Evolutionary conservation across 1,284 basidiomycete species (phyloP), one percentile per base, ranked within the genome.

Genomic region (Ganoderma sinense): DNA sequence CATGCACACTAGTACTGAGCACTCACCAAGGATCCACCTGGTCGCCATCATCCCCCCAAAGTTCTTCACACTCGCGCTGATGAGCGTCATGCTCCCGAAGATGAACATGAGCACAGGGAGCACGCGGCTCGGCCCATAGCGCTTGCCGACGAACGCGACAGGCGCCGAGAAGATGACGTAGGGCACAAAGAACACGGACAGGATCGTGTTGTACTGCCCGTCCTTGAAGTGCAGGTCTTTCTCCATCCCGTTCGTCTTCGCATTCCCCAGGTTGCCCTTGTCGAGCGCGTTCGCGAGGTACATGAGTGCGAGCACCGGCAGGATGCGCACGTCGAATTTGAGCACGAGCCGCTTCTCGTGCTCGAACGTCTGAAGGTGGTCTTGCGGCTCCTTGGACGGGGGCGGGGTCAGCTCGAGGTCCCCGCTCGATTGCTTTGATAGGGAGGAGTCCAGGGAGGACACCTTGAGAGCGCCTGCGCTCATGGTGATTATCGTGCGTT

Each of bases 261-360:
- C 87, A 75, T 89, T 88, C 6, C 84, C 86, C 18, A 88, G 84
- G 71, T 88, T 88, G 8, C 86, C 85, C 78, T 86, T 86, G 75
- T 88, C 87, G 58, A 88, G 77, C 16, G 86, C 86, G 77, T 86
- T 87, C 69, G 82, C 84, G 20, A 86, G 77, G 72, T 86, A 86
- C 84, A 84, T 85, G 75, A 67, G 48, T 16, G 68, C 64, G 53
- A 69, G 68, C 18, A 69, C 40, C 31, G 68, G 68, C 29, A 69
- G 68, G 55, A 69, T 69, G 41, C 55, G 68, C 13, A 66, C 16
- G 64, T 69, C 64, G 61, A 69, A 69, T 53, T 69, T 66, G 64
- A 66, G 64, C 68, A 69, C 64, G 60, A 69, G 68, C 36, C 61
- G 18, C 29, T 55, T 11, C 68, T 69, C 68, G 65, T 66, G 51